A percentile compares a stretch with the other conserved stretches of the same genome.
These are phyloP conservation scores for Alternaria infectoria DNA, from an alignment of 2,329 filamentous ascomycete genomes.

Conservation along the genomic window DNA sequence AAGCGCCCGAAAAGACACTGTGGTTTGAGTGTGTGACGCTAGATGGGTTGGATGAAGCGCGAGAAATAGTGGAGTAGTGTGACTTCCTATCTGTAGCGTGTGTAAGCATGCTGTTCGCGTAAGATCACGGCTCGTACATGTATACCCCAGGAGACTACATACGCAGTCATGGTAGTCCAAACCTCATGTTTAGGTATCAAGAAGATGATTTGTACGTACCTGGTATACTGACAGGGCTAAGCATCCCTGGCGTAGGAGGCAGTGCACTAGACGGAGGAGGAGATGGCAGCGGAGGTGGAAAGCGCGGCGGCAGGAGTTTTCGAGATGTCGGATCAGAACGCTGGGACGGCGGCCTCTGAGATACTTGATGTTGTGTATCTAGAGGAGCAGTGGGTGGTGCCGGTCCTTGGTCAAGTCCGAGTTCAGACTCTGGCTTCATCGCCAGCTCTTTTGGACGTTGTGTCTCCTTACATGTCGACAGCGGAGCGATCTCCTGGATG, in stretches of 20 bases:
- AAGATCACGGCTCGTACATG: not conserved
- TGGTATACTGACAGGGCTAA: slow-evolving; percentile 8
- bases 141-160: not conserved
- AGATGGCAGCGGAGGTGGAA: slow-evolving; percentile 22
- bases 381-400: slow-evolving; percentile 21
- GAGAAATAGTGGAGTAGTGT: slow-evolving; percentile 25
- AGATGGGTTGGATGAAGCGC: slow-evolving; percentile 24
- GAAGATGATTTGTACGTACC: slow-evolving; percentile 20
- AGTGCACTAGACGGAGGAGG: slow-evolving; percentile 25
- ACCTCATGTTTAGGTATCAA: not conserved
- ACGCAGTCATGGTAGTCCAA: not conserved
- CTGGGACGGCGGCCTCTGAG: slow-evolving; percentile 5
- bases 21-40: slow-evolving; percentile 23
- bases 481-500: slow-evolving; percentile 30
- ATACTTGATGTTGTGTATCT: slow-evolving; percentile 2
- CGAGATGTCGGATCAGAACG: slow-evolving; percentile 6
- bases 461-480: slow-evolving; percentile 18
- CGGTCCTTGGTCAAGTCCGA: slow-evolving; percentile 10
- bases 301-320: slow-evolving; percentile 16
- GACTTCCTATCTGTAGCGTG: slow-evolving; percentile 12
- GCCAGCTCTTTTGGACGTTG: not conserved
- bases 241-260: slow-evolving; percentile 20
- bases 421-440: slow-evolving; percentile 3
- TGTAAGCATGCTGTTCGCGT: slow-evolving; percentile 11
- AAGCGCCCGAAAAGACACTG: slow-evolving; percentile 27